Base-by-base conservation (phyloP, 2,329 filamentous ascomycete genomes). In the Trichothecium roseum region DNA sequence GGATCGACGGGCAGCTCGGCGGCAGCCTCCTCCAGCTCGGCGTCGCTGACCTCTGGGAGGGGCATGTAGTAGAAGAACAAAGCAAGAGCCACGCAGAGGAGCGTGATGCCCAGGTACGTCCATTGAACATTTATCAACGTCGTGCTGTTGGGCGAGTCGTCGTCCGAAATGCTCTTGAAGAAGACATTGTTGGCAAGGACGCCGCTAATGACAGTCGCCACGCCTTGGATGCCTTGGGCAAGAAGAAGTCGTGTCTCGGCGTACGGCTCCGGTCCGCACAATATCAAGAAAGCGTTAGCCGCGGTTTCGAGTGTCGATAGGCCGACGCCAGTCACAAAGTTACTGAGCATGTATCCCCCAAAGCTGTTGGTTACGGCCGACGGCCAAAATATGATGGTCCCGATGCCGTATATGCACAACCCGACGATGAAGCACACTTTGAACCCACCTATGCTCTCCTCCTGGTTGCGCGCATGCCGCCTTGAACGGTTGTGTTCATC, bases 361-460 rank as follows among this genome's bases (percentile, higher is more conserved):
- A 84, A 91, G 2, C 81, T 84, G 30, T 70, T 69, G 40, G 85
- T 71, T 8, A 88, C 74, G 7, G 80, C 81, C 2, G 79, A 81
- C 0, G 84, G 84, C 84, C 84, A 91, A 60, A 89, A 88, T 60
- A 87, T 85, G 43, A 89, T 74, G n/a, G 82, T 84, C 2, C 81
- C 81, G 5, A 75, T 66, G 2, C 80, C 81, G 51, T 88, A 89
- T 36, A 89, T 78, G 43, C 69, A 71, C 4, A 89, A 64, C 1
- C 84, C 84, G 18, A 79, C 66, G 40, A 91, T 88, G 46, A 91
- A 88, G 1, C 83, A 85, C 29, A 76, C 76, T 45, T 85, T 83
- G 60, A 86, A 91, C 3, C 85, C 85, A 34, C 72, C 70, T 6
- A 74, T 60, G 20, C 60, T 61, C 18, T 67, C 59, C 34, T 60